phyloP scores from a whole-genome alignment of 768 basidiomycete species.

The Lyophyllum decastes region DNA sequence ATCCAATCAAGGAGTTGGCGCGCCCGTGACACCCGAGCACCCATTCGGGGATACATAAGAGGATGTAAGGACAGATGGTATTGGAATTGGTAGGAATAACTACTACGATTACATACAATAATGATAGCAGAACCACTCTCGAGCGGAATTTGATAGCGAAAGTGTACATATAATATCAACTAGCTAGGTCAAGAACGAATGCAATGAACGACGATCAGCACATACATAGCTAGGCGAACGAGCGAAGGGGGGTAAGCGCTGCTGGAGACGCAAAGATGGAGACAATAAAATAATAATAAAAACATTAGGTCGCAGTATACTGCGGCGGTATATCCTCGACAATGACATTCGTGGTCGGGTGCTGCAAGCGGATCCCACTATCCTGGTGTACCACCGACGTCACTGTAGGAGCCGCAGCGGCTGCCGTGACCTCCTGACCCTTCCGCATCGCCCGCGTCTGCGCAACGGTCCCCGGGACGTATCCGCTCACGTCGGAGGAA shows the following conservation, averaged over 20 bases:
- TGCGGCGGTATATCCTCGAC: not conserved
- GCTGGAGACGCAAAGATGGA: no score
- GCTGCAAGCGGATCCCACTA: conserved; percentile 6
- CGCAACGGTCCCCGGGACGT: not conserved
- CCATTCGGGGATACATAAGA: not conserved
- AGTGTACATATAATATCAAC: no score
- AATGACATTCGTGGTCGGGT: not conserved
- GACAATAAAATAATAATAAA: not conserved
- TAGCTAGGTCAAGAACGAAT: no score
- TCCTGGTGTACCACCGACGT: conserved; percentile 5
- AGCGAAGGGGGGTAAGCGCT: no score
- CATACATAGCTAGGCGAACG: no score
- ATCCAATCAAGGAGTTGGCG: not conserved
- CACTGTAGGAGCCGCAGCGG: not conserved
- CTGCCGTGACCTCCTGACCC: not conserved
- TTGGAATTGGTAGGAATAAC: not conserved
- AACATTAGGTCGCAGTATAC: not conserved
- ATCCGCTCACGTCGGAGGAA: conserved; percentile 1
- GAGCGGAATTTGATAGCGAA: no score
- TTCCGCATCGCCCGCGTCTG: conserved; percentile 4
- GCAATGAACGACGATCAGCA: no score
- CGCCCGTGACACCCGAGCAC: not conserved
- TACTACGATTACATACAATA: no score
- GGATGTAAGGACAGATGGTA: not conserved
- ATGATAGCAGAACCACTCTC: no score